Percentiles rank a stretch among this genome's conserved stretches.
phyloP scores from a whole-genome alignment of 352 stramenopile species.

The Pythium dissimile region DNA sequence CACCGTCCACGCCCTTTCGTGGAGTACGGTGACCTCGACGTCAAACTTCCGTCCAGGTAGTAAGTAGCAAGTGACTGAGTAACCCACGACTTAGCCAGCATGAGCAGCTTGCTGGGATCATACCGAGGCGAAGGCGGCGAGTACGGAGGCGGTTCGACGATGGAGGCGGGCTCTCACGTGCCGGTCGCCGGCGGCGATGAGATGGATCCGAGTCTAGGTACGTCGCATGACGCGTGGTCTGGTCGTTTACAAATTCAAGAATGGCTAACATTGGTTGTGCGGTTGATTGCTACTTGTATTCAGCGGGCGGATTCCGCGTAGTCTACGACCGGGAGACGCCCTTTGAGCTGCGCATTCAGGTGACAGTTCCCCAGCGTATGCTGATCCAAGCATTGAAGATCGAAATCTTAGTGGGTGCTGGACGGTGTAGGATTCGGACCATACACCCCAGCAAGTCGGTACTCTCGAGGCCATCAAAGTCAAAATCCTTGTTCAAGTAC shows the following conservation, averaged over 20 bases:
- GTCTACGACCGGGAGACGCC: slow-evolving; percentile 91
- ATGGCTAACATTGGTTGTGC: too few species aligned
- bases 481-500: slow-evolving; percentile 90
- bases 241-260: too few species aligned
- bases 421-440: slow-evolving; percentile 55
- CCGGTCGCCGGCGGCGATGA: slow-evolving; percentile 53
- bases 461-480: slow-evolving; percentile 94
- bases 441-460: slow-evolving; percentile 85
- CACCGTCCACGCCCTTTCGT: slow-evolving; percentile 20
- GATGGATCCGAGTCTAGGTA: slow-evolving; percentile 79
- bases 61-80: too few species aligned
- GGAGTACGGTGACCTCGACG: too few species aligned
- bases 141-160: slow-evolving; percentile 26
- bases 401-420: too few species aligned
- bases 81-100: too few species aligned
- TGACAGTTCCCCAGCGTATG: slow-evolving; percentile 7
- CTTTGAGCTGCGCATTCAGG: slow-evolving; percentile 89
- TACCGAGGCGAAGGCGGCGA: slow-evolving; percentile 25
- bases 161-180: slow-evolving; percentile 28
- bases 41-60: too few species aligned
- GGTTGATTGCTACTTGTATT: too few species aligned
- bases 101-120: slow-evolving; percentile 21
- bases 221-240: too few species aligned
- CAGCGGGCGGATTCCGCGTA: slow-evolving; percentile 80
- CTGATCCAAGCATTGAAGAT: background rate